Percentiles rank a stretch among this genome's conserved stretches.
These are phyloP conservation scores for Xylariaceae sp. DNA, from an alignment of 2,329 filamentous ascomycete species.

Conservation along the genomic window DNA sequence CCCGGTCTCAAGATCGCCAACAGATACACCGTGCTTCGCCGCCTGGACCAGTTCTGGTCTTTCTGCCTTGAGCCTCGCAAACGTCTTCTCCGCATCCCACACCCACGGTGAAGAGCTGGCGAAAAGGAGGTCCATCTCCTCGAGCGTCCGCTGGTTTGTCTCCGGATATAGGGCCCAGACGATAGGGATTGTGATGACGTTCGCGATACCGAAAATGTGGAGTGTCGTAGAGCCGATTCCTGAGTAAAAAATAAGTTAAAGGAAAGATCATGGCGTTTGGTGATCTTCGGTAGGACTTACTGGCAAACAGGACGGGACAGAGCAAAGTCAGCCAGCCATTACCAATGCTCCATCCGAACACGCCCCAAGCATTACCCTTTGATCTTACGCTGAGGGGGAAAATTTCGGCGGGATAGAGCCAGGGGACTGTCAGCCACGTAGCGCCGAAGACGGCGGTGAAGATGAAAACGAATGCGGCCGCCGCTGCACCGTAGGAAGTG, in stretches of 20 bases:
- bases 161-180: constrained; percentile 73
- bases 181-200: constrained; percentile 62
- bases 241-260: not conserved
- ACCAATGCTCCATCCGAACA: constrained; percentile 72
- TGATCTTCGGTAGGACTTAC: constrained; percentile 21
- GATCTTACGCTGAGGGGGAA: constrained; percentile 68
- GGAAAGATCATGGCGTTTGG: not conserved
- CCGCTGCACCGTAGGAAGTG: constrained; percentile 56
- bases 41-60: constrained; percentile 47
- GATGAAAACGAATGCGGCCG: constrained; percentile 67
- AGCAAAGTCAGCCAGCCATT: constrained; percentile 55
- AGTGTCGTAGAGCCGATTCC: constrained; percentile 66
- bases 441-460: constrained; percentile 63
- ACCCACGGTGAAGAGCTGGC: constrained; percentile 62
- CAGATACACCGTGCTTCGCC: constrained; percentile 24
- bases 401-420: constrained; percentile 69
- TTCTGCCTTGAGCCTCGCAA: constrained; percentile 57
- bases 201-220: constrained; percentile 68
- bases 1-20: constrained; percentile 23
- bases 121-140: constrained; percentile 73
- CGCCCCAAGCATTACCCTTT: constrained; percentile 72
- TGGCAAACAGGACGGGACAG: constrained; percentile 28
- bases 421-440: constrained; percentile 56
- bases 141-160: constrained; percentile 67
- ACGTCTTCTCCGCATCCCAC: constrained; percentile 67